These are phyloP conservation scores for Trichocladium antarcticum DNA, from an alignment of 495 filamentous ascomycete genomes.

Conservation along the genomic window DNA sequence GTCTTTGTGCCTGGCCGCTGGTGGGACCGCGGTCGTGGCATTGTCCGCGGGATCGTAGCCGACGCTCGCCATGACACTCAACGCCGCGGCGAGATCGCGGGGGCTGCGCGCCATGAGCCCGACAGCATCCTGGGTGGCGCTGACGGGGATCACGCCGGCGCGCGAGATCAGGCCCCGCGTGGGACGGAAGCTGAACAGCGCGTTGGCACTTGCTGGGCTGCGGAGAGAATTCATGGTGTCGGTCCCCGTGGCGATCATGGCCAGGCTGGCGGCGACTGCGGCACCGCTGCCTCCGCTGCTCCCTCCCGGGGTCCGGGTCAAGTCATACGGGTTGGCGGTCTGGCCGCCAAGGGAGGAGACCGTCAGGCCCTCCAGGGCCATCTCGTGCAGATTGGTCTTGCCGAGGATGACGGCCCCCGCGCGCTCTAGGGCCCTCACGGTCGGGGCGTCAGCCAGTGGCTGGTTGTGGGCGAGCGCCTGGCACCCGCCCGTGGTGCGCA, in stretches of 20 bases:
- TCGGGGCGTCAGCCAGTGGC: slow-evolving; percentile 38
- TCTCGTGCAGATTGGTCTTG: slow-evolving; percentile 54
- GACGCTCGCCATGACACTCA: slow-evolving; percentile 46
- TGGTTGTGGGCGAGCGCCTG: slow-evolving; percentile 35
- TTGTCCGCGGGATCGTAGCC: slow-evolving; percentile 38
- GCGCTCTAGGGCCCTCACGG: slow-evolving; percentile 38
- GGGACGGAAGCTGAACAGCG: slow-evolving; percentile 49
- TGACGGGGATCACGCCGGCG: slow-evolving; percentile 48
- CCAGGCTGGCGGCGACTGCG: slow-evolving; percentile 48
- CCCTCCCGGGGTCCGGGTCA: slow-evolving; percentile 50
- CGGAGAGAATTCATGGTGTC: slow-evolving; percentile 55
- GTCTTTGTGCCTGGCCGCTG: slow-evolving; percentile 26
- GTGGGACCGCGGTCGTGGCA: slow-evolving; percentile 31
- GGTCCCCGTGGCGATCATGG: slow-evolving; percentile 47
- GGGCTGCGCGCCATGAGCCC: slow-evolving; percentile 49
- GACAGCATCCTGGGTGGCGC: slow-evolving; percentile 49
- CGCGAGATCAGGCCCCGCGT: slow-evolving; percentile 45
- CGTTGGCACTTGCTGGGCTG: slow-evolving; percentile 52
- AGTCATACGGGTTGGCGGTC: slow-evolving; percentile 52
- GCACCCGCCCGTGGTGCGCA: slow-evolving; percentile 47
- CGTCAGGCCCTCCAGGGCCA: slow-evolving; percentile 51
- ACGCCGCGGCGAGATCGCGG: slow-evolving; percentile 42
- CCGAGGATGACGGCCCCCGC: slow-evolving; percentile 56
- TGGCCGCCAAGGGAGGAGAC: slow-evolving; percentile 53
- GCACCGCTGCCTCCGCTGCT: slow-evolving; percentile 53